A percentile compares a stretch with the other conserved stretches of the same genome.
phyloP scores from a whole-genome alignment of 139 green algal species.

The Astrephomene gubernaculifera region DNA sequence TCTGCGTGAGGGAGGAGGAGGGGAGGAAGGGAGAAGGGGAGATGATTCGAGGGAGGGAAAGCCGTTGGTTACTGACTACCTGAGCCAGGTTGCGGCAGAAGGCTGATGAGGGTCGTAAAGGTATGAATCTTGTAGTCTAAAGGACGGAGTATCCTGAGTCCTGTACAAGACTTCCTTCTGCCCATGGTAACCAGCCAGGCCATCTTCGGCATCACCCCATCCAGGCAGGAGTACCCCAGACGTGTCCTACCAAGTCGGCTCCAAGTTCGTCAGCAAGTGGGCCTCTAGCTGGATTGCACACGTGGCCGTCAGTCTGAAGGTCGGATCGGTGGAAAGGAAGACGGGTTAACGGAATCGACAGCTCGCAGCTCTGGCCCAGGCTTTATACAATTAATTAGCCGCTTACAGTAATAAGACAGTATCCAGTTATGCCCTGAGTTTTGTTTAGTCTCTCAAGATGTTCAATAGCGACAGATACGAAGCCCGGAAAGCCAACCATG shows the following conservation, averaged over 20 bases:
- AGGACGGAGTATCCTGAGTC: no score
- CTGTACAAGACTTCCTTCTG: no score
- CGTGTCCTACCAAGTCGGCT: not conserved
- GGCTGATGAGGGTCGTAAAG: not conserved
- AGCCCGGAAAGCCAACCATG: conserved; percentile 15
- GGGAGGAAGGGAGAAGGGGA: not conserved
- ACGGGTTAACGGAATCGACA: not conserved
- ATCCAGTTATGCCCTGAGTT: not conserved
- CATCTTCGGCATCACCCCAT: not conserved
- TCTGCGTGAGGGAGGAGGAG: not conserved
- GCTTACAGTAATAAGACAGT: conserved; percentile 29
- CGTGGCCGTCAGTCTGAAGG: conserved; percentile 16
- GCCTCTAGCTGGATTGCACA: not conserved
- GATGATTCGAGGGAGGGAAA: not conserved
- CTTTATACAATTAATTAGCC: not conserved
- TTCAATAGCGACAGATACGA: conserved; percentile 8
- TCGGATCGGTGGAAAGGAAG: not conserved
- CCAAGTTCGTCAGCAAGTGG: conserved; percentile 16
- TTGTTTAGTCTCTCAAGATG: not conserved
- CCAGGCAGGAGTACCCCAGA: not conserved
- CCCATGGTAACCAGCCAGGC: not conserved
- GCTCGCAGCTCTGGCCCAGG: not conserved
- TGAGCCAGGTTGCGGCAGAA: not conserved
- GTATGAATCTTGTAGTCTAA: not conserved
- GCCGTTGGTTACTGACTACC: not conserved